Base-by-base conservation (phyloP, 257 asterid genomes). In the Solanum peruvianum region DNA sequence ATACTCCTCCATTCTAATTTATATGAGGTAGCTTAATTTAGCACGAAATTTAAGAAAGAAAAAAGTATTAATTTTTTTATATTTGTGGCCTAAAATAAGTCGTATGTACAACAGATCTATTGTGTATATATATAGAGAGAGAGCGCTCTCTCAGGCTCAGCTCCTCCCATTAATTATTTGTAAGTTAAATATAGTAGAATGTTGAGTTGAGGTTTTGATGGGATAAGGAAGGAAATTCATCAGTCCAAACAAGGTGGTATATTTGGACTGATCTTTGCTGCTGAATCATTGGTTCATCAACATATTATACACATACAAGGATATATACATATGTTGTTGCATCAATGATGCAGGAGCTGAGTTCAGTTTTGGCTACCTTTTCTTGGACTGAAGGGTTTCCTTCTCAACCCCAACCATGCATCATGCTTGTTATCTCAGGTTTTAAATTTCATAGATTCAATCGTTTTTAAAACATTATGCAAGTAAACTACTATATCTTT, bases 351-450 rank as follows among this genome's bases (percentile, higher is more conserved):
- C 88, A 78, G 88, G 88, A 85, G 88, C 88, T 49, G 88, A 16
- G 81, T 18, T 88, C 85, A 41, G 86, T 82, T 14, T 23, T 82
- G 29, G 29, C 87, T 82, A 70, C 87, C 89, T 88, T 64, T 86
- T 25, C 85, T 88, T 88, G 89, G 90, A 88, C 90, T 88, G 90
- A 88, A 88, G 90, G 90, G 87, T 88, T 88, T 33, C 90, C 88
- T 85, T 88, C 88, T 82, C 75, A 20, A 31, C 11, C 45, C 42
- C 33, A 76, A 76, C 23, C 23, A 41, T 14, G 70, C 70, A 62
- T n/a, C 7, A 13, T 62, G 70, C 31, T 62, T 31, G 1, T 0
- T 62, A 62, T 23, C 3, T 1, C 31, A 62, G 7, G 14, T 62
- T 62, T 62, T 62, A 62, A n/a, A 62, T 62, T 21, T 62, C 3